phyloP scores from a whole-genome alignment of 148 eudicot genomes.

The Rheum nobile region DNA sequence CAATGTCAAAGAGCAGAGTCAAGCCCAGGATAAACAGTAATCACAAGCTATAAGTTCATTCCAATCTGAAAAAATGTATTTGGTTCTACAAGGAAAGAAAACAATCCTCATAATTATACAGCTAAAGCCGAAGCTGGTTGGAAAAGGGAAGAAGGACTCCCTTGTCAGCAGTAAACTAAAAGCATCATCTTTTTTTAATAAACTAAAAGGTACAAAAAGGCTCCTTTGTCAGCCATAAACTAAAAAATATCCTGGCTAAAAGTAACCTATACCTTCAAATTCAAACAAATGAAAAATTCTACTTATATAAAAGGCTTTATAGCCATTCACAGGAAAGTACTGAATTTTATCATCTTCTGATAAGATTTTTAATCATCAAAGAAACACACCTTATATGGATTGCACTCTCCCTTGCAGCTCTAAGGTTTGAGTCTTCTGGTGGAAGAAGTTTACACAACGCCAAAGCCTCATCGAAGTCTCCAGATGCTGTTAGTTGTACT shows the following conservation, averaged over 20 bases:
- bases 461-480: slow-evolving; percentile 93
- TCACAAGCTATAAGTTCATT: neutral
- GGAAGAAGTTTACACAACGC: slow-evolving; percentile 94
- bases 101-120: neutral
- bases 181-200: neutral
- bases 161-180: neutral
- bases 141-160: neutral
- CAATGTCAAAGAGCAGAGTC: neutral
- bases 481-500: slow-evolving; percentile 97
- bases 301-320: neutral
- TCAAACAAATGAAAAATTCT: neutral
- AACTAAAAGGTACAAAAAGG: neutral
- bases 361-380: neutral
- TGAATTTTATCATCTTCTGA: neutral
- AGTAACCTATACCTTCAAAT: neutral
- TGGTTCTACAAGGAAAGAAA: neutral
- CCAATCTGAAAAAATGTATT: neutral
- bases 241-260: neutral
- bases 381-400: slow-evolving; percentile 71
- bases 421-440: slow-evolving; percentile 87
- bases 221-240: neutral
- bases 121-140: neutral
- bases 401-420: slow-evolving; percentile 96
- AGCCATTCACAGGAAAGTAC: neutral
- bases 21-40: neutral